phyloP scores from a whole-genome alignment of 306 rosid species.

The Crataegus laevigata region DNA sequence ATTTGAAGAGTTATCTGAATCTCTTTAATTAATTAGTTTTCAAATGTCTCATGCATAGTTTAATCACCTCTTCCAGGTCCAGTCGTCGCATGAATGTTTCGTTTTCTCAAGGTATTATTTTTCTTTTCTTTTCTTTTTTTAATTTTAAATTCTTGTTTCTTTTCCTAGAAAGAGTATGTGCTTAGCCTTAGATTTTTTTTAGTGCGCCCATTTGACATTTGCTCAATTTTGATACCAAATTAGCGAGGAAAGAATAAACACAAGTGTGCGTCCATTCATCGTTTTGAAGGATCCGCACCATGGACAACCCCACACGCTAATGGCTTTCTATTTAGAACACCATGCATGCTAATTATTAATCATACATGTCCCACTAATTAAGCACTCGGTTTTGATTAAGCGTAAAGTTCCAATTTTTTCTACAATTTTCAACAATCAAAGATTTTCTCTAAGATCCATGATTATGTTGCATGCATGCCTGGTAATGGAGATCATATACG shows the following conservation, averaged over 20 bases:
- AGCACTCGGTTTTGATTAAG: neutral
- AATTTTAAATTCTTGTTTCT: neutral
- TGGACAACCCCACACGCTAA: neutral
- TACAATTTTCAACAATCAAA: neutral
- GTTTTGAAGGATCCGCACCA: neutral
- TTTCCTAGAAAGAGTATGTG: neutral
- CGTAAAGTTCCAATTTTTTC: neutral
- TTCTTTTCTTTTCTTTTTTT: neutral
- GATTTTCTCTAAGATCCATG: neutral
- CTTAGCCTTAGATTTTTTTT: neutral
- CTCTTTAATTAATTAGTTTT: neutral
- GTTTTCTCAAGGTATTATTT: neutral
- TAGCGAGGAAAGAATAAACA: neutral
- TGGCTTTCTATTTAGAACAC: neutral
- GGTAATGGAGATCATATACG: neutral
- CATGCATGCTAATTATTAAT: neutral
- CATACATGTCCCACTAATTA: neutral
- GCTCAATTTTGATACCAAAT: neutral
- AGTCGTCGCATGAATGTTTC: neutral
- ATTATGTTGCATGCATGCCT: neutral
- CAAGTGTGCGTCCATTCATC: neutral
- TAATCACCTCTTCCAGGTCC: neutral
- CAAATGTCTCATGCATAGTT: neutral
- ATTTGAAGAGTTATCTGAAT: neutral
- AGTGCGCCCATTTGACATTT: neutral